A percentile compares a stretch with the other conserved stretches of the same genome.
Conservation (phyloP, 805 yeast species). For the Zygoascus bituminiphila region DNA sequence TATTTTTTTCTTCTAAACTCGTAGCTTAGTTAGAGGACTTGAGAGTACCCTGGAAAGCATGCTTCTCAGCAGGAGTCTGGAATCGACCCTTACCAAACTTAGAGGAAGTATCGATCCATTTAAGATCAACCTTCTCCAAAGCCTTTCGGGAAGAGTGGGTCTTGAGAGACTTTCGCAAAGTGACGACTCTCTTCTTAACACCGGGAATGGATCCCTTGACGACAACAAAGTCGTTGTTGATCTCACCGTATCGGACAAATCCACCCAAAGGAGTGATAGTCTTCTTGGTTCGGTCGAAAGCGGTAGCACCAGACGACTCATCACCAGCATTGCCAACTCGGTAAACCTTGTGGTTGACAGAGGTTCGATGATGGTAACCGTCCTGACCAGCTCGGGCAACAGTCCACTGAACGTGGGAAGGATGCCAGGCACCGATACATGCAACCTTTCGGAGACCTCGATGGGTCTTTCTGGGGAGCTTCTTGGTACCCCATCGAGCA, state of each 20-base stretch:
- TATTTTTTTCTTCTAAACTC: neutral
- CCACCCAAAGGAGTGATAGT: conserved; percentile 99
- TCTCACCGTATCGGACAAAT: conserved; percentile 98
- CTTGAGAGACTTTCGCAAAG: conserved; percentile 97
- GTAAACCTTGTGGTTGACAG: conserved; percentile 99
- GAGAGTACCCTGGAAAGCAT: conserved; percentile 98
- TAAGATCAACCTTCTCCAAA: conserved; percentile 89
- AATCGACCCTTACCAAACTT: conserved; percentile 99
- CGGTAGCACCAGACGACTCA: conserved; percentile 91
- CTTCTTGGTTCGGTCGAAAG: conserved; percentile 99
- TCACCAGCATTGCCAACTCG: conserved; percentile 96
- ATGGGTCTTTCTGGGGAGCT: conserved; percentile 99
- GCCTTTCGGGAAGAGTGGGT: conserved; percentile 98
- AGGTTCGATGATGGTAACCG: conserved; percentile 99
- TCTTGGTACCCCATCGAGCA: conserved; percentile 99
- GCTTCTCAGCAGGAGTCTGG: conserved; percentile 99
- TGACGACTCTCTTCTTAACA: conserved; percentile 98
- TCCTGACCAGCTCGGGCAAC: conserved; percentile 99
- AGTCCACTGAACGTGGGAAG: conserved; percentile 98
- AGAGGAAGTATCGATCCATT: conserved; percentile 99
- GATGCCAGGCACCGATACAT: conserved; percentile 99
- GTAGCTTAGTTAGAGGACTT: conserved; percentile 37
- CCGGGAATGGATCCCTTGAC: conserved; percentile 99
- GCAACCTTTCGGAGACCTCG: conserved; percentile 99
- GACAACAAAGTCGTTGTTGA: conserved; percentile 95